phyloP scores from a whole-genome alignment of 2,329 filamentous ascomycete genomes.

The Chaetomium globosum region DNA sequence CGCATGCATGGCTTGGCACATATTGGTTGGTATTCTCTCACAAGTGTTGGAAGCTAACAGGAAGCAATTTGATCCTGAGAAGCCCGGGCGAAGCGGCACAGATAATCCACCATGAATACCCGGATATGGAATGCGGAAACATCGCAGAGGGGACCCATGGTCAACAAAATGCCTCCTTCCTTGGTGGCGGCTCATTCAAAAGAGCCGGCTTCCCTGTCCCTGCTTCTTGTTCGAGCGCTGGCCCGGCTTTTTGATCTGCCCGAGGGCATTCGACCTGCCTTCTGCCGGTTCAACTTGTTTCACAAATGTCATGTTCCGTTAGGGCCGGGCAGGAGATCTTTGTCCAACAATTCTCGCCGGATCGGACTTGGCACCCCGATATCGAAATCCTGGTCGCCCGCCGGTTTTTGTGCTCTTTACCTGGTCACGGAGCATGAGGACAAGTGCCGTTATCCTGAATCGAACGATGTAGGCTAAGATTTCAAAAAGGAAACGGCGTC shows the following conservation, averaged over 20 bases:
- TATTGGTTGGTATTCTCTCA: not conserved
- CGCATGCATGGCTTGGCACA: constrained; percentile 12
- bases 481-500: not conserved
- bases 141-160: not conserved
- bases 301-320: too few species aligned
- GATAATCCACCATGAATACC: constrained; percentile 1
- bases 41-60: not conserved
- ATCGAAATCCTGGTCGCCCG: not conserved
- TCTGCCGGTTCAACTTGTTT: not conserved
- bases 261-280: not conserved
- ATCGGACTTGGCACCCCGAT: not conserved
- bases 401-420: not conserved
- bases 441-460: not conserved
- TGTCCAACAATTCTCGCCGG: too few species aligned
- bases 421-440: not conserved
- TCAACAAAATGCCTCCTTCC: not conserved
- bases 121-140: constrained; percentile 6
- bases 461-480: not conserved
- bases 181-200: constrained; percentile 3
- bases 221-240: not conserved
- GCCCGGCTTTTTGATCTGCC: not conserved
- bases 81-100: not conserved
- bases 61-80: not conserved
- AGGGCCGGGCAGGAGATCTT: not conserved
- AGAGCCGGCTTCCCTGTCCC: constrained; percentile 2